Base-by-base conservation (phyloP, 768 basidiomycete species). In the Agrocybe praecox region DNA sequence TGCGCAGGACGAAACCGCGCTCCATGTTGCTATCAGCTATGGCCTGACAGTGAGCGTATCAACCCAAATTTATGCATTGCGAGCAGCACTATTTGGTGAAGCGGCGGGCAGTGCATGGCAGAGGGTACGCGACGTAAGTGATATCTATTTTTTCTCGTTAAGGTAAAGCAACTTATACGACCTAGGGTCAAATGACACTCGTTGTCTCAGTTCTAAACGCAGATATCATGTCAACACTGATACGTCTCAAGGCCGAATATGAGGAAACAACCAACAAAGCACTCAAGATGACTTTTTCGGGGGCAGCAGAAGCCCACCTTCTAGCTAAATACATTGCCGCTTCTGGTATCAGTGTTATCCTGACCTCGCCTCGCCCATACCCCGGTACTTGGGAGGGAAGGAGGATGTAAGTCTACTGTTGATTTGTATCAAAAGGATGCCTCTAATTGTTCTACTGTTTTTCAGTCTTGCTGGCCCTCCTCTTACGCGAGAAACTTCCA, bases 301-400 rank as follows among this genome's bases (percentile, higher is more conserved):
- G 86, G 45, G 90, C 81, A 0, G 72, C 78, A 1, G 90, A 93
- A 64, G 88, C 87, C 0, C 87, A 89, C 67, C 67, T 92, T 10
- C 71, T 96, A 21, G 93, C 92, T 1, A 76, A 83, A 49, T 81
- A 92, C 58, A 80, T 96, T 24, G 88, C 84, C 0, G 74, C 76
- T 23, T 86, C 89, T 2, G 74, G 79, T 11, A 75, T 94, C 40
- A 90, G 91, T 21, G 83, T 95, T 26, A 84, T 96, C 60, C 64
- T 92, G 24, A 70, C 77, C 3, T 87, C 88, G 1, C 74, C 85
- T 2, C 74, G 89, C 34, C 81, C 89, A 7, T 93, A 86, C 79
- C 92, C 92, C 0, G 59, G 63, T 11, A 60, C 67, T 6, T 95
- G 92, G 92, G 85, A 89, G 61, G 72, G 76, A 49, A 76, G 75